Conservation (phyloP, 306 rosid genomes). For the Citrullus amarus region DNA sequence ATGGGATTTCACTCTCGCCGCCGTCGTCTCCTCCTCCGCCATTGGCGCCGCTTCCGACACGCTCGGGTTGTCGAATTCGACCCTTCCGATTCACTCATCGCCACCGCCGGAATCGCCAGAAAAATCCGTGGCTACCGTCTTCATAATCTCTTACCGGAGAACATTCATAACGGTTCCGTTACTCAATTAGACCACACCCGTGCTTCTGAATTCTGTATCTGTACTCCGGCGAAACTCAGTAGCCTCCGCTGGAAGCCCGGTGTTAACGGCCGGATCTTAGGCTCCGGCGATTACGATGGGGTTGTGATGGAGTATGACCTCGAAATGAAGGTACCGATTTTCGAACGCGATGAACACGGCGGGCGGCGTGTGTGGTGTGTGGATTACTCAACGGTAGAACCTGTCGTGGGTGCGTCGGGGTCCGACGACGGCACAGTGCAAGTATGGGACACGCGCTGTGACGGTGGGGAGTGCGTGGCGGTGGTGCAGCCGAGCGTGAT, state of each 20-base stretch:
- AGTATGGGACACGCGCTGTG: conserved; percentile 50
- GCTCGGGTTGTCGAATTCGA: conserved; percentile 43
- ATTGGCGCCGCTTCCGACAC: conserved; percentile 19
- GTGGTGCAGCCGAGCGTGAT: conserved; percentile 22
- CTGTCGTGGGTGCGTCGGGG: conserved; percentile 38
- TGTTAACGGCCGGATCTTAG: conserved; percentile 22
- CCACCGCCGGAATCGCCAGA: conserved; percentile 49
- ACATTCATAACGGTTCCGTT: background rate
- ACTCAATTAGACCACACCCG: conserved; percentile 23
- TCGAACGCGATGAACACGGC: conserved; percentile 60
- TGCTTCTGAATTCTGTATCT: conserved; percentile 31
- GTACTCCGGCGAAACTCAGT: conserved; percentile 58
- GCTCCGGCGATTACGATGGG: conserved; percentile 57
- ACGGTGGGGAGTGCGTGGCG: conserved; percentile 24
- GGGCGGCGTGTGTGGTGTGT: conserved; percentile 62
- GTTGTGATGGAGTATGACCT: conserved; percentile 52
- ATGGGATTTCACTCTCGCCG: conserved; percentile 34
- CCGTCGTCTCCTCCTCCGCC: conserved; percentile 26
- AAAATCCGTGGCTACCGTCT: conserved; percentile 32
- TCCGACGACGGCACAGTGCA: conserved; percentile 65
- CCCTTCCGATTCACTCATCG: conserved; percentile 29
- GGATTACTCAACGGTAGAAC: conserved; percentile 34
- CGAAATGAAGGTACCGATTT: conserved; percentile 25
- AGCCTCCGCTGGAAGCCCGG: conserved; percentile 50
- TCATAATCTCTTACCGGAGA: conserved; percentile 8